These are phyloP conservation scores for Saccharomycopsis hybrid DNA, from an alignment of 1,139 yeast species.

Conservation along the genomic window DNA sequence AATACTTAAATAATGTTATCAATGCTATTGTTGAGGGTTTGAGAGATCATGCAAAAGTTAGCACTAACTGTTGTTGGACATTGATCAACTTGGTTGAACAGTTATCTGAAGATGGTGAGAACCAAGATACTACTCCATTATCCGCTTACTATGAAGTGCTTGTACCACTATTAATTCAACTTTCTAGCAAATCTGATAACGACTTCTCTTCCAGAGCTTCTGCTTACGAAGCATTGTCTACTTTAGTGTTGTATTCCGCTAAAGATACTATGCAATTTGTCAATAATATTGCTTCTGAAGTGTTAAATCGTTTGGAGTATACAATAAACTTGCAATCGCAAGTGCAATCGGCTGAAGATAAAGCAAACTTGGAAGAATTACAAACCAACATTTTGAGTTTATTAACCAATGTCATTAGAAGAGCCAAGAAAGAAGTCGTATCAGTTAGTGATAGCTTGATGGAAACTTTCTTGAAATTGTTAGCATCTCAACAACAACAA, in stretches of 20 bases:
- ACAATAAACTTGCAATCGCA: conserved; percentile 47
- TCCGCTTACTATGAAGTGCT: conserved; percentile 66
- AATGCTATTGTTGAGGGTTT: conserved; percentile 72
- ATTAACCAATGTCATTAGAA: conserved; percentile 80
- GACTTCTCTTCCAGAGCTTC: conserved; percentile 90
- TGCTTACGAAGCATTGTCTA: conserved; percentile 87
- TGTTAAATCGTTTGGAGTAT: conserved; percentile 62
- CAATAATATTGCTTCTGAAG: conserved; percentile 67
- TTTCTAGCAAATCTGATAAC: conserved; percentile 69
- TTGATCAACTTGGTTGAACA: conserved; percentile 88
- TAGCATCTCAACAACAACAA: conserved; percentile 45
- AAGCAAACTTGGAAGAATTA: conserved; percentile 75
- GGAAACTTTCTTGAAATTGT: conserved; percentile 70
- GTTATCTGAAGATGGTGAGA: conserved; percentile 44
- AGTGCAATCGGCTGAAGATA: conserved; percentile 58
- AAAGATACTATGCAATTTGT: conserved; percentile 64
- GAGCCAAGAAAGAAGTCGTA: conserved; percentile 61
- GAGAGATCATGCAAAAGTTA: conserved; percentile 84
- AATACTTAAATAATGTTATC: conserved; percentile 62
- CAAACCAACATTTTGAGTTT: conserved; percentile 84
- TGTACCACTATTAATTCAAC: conserved; percentile 62
- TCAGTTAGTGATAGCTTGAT: conserved; percentile 77
- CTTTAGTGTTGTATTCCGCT: conserved; percentile 72
- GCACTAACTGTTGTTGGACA: conserved; percentile 97
- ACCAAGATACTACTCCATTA: conserved; percentile 53